Conservation (phyloP, 345 rosid genomes). For the Schrenkiella parvula region DNA sequence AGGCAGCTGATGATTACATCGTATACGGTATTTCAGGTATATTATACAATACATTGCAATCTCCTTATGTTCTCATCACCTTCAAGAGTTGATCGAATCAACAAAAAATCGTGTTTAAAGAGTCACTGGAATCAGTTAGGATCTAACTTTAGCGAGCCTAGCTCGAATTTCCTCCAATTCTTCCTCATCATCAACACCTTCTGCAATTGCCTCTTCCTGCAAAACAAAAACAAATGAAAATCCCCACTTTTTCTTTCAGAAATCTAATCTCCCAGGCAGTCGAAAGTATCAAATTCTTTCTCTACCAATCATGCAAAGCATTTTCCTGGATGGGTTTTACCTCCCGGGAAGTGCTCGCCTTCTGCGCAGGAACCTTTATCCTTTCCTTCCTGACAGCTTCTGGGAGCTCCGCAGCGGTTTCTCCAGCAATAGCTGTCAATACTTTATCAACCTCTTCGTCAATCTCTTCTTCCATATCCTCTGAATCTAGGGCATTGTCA, state of each 20-base stretch:
- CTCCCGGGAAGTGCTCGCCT: conserved; percentile 54
- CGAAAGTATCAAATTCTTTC: background rate
- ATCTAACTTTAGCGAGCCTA: conserved; percentile 83
- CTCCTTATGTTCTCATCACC: background rate
- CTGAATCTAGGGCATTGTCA: conserved; percentile 74
- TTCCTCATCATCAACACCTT: conserved; percentile 83
- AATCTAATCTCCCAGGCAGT: background rate
- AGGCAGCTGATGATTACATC: background rate
- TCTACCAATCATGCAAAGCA: background rate
- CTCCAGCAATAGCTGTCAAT: conserved; percentile 87
- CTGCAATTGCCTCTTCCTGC: conserved; percentile 80
- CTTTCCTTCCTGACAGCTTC: conserved; percentile 76
- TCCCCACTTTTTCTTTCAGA: background rate
- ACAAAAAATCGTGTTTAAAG: background rate
- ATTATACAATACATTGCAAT: conserved; percentile 18
- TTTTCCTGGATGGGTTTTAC: conserved; percentile 25
- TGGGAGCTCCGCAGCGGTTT: conserved; percentile 90
- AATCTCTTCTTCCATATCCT: conserved; percentile 86
- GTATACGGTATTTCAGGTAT: background rate
- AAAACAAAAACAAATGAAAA: background rate
- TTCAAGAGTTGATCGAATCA: background rate
- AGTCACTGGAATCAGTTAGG: conserved; percentile 37
- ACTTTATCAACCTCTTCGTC: conserved; percentile 97
- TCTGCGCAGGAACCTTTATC: conserved; percentile 60
- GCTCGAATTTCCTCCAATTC: conserved; percentile 91